phyloP scores from a whole-genome alignment of 768 basidiomycete genomes.

The Sporobolomyces phaffii region DNA sequence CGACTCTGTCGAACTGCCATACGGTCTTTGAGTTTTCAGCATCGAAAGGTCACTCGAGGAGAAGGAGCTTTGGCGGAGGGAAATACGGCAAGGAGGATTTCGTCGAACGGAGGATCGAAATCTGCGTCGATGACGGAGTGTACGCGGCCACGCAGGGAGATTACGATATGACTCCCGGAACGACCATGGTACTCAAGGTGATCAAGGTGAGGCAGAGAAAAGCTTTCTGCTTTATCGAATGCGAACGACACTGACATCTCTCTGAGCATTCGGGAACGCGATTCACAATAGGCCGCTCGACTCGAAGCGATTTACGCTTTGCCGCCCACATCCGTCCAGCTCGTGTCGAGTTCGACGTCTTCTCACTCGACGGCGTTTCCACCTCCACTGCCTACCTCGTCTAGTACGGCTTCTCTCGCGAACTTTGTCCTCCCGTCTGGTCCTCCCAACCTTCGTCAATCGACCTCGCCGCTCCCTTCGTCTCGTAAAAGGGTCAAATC shows the following conservation, averaged over 20 bases:
- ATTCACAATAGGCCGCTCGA: neutral
- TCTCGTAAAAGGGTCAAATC: neutral
- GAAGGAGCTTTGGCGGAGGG: conserved; percentile 3
- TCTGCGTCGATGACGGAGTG: conserved; percentile 2
- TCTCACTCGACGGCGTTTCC: neutral
- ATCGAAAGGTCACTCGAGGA: neutral
- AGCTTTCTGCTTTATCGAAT: no score
- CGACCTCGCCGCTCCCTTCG: neutral
- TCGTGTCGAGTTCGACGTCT: neutral
- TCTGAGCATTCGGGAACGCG: no score
- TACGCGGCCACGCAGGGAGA: neutral
- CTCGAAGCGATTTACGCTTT: conserved; percentile 6
- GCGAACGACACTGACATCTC: no score
- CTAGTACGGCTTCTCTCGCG: neutral
- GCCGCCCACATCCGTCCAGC: neutral
- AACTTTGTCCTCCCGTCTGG: neutral
- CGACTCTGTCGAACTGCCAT: neutral
- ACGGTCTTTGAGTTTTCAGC: neutral
- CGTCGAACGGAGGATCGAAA: conserved; percentile 2
- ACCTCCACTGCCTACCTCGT: neutral
- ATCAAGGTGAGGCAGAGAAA: conserved; percentile 1
- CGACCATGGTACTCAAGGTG: conserved; percentile 9
- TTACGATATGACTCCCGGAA: neutral
- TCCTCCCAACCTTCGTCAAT: neutral
- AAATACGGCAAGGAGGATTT: neutral